Evolutionary conservation across 179 eudicot genomes (phyloP), one percentile per base, ranked within the genome.

Genomic region (Vitellaria paradoxa): DNA sequence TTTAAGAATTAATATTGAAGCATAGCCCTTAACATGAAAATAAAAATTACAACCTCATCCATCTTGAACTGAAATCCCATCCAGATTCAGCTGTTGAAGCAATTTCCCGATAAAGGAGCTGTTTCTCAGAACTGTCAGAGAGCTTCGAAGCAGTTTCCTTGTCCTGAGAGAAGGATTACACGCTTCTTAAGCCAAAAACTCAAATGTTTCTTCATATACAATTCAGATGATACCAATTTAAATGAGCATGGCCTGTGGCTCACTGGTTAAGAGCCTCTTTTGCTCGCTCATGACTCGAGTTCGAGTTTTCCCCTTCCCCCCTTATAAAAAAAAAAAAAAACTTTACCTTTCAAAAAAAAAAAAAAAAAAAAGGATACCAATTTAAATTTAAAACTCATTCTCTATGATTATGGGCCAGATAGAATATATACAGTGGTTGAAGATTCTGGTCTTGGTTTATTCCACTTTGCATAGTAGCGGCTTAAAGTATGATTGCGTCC

Each of bases 51-150:
- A 30, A 95, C 99, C 97, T 93, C 99, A 95, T 95, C 97, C 97
- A 95, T 80, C 99, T 89, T 61, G 95, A 82, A 78, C 99, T 95
- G 76, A 95, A 95, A 88, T 95, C 99, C 99, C 97, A 93, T 71
- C 99, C 99, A 81, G 95, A 85, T 88, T 95, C 99, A 80, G 99
- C 99, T 30, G 92, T 23, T 60, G 99, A 93, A 79, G 99, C 97
- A 52, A 93, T 18, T 82, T 95, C 95, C 47, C 92, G 92, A 79
- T 93, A 95, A 47, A 95, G 85, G 45, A 78, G 82, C 61, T 85
- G 79, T 82, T 88, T 90, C 49, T 84, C 88, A 66, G 88, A 78
- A 13, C 24, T 80, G 77, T 59, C 73, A 61, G 82, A 23, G 20
- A 95, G 77, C 70, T 76, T 85, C 24, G 89, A 80, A 75, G 97